A percentile compares a stretch with the other conserved stretches of the same genome.
Evolutionary conservation across 2,329 filamentous ascomycete genomes (phyloP).

Genomic region (Diaporthe ampelina): DNA sequence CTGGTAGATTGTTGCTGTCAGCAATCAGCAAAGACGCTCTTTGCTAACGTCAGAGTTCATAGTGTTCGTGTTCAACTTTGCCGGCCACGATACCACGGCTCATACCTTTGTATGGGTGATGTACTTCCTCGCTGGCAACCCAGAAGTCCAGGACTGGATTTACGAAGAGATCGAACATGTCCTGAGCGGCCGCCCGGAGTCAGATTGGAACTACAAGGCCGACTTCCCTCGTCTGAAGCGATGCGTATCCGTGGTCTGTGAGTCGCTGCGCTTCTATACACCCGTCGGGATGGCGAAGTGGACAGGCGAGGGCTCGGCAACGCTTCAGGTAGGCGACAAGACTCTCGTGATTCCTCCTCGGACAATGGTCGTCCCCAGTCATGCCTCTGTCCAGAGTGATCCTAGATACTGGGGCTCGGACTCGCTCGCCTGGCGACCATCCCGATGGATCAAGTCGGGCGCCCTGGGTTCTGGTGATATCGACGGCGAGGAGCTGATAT

Average conservation of each 20-base stretch:
- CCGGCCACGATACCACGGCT: constrained; percentile 66
- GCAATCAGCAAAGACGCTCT: too few relatives aligned
- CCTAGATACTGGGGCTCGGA: constrained; percentile 47
- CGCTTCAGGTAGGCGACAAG: constrained; percentile 41
- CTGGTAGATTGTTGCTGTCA: background rate
- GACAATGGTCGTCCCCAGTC: constrained; percentile 44
- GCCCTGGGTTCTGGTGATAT: background rate
- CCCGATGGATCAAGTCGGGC: constrained; percentile 44
- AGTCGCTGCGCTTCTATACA: constrained; percentile 58
- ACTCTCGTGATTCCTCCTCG: constrained; percentile 44
- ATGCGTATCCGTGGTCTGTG: constrained; percentile 57
- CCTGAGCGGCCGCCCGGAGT: constrained; percentile 39
- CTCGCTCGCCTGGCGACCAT: constrained; percentile 45
- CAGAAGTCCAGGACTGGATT: constrained; percentile 60
- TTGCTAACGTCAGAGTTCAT: background rate
- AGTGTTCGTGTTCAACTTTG: constrained; percentile 62
- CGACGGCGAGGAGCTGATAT: constrained; percentile 42
- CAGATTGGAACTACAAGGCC: constrained; percentile 52
- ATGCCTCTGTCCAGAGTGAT: constrained; percentile 46
- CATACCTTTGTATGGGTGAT: constrained; percentile 59
- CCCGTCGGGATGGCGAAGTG: constrained; percentile 46
- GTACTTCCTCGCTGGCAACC: constrained; percentile 59
- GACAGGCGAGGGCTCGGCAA: background rate
- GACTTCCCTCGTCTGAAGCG: constrained; percentile 57
- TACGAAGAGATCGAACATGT: constrained; percentile 54